Evolutionary conservation across 2,329 filamentous ascomycete species (phyloP), one percentile per base, ranked within the genome.

Genomic region (Alternaria panax): DNA sequence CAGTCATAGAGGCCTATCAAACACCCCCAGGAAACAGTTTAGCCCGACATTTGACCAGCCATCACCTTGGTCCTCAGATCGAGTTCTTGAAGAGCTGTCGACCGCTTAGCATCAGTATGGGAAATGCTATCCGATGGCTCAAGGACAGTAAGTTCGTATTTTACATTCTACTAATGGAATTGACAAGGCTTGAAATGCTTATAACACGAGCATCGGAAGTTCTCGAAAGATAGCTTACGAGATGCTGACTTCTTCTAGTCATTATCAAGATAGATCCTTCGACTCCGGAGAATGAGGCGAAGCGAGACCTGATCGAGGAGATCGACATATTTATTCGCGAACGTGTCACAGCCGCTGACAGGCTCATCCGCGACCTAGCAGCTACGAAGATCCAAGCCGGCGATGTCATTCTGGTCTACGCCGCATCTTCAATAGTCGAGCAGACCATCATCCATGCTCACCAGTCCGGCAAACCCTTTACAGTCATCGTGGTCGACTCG

Each of bases 101-200:
- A n/a, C 93, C 95, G 32, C 91, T 99, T 80, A 96, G 92, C 67
- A 95, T 97, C 79, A 92, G 92, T 63, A 97, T 98, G 89, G 95
- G 95, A 61, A 99, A 98, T 77, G 93, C 93, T 34, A 96, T 99
- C 75, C 88, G 95, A 54, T 94, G 93, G 85, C 85, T 99, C 50
- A 99, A 99, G 82, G 87, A 97, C 47, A 61, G 70, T 74, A 66
- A 66, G 66, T 57, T 36, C 32, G n/a, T 5, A 12, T 59, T 54
- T 47, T 30, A 5, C 27, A 30, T 52, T 18, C 20, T 7, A 7
- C 9, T 32, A 22, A 48, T 3, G 14, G 1, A 18, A 5, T 22
- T 25, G 45, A n/a, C 30, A 25, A 3, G 45, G 20, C 45, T 24
- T 8, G 3, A 32, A 2, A 22, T 4, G 38, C 38, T 24, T 4